Base-by-base conservation (phyloP, 305 asterid genomes). In the Lippia alba region DNA sequence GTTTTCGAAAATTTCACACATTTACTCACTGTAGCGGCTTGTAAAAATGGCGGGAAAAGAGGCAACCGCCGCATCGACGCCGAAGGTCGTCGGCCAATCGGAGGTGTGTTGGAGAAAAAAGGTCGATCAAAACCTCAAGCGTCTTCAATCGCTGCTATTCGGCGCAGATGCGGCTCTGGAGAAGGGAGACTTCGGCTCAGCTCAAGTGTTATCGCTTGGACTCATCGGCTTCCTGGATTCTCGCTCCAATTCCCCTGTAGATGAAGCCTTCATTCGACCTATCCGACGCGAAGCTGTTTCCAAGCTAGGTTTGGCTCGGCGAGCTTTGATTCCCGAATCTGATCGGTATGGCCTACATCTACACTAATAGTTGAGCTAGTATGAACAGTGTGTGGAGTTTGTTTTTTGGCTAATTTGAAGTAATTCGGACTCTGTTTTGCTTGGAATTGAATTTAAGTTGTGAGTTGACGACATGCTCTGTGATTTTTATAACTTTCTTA, bases 151-250 rank as follows among this genome's bases (percentile, higher is more conserved):
- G 58, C 85, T 91, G 69, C 84, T 89, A 48, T 94, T 89, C 66
- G 96, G 97, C 30, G 87, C 91, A 16, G 97, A 86, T 66, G 82
- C 79, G 57, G 96, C 97, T 70, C 81, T 89, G 54, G 89, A 91
- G 77, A 91, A 84, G 59, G 83, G 82, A 54, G 95, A 94, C 83
- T 91, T 80, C 76, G 56, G 80, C 69, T 78, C 86, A 50, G 97
- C 99, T 69, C 90, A 85, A 69, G 90, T 84, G 71, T 83, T 85
- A 49, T 80, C 88, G 72, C 82, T 94, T 71, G 90, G 82, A 46
- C 97, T 94, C 70, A 62, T 89, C 78, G 99, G 97, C 61, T 94
- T 94, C 86, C 94, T 94, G 66, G 93, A 94, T 83, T 89, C 97
- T 61, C 89, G 62, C 66, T 83, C 94, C 16, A 77, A 51, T 6